These are phyloP conservation scores for Turritis glabra DNA, from an alignment of 345 rosid species.

Conservation along the genomic window DNA sequence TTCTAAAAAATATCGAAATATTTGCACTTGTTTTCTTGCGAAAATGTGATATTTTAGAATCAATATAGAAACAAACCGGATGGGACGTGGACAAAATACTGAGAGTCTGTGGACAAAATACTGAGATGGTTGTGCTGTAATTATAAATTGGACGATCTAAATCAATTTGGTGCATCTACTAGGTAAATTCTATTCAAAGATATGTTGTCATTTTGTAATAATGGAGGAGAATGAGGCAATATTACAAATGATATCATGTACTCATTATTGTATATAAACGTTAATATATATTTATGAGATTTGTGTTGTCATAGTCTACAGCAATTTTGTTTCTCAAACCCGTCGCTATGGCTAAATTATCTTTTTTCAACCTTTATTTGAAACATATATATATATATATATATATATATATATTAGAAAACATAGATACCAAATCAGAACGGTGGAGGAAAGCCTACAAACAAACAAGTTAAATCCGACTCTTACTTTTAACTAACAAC, in stretches of 20 bases:
- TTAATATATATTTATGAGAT: background rate
- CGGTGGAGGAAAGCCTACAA: background rate
- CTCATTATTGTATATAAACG: background rate
- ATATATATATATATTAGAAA: background rate
- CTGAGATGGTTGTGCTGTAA: constrained; percentile 15
- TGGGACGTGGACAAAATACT: constrained; percentile 28
- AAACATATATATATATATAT: too few species aligned
- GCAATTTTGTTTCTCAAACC: background rate
- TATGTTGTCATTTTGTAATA: constrained; percentile 33
- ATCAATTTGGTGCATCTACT: constrained; percentile 27
- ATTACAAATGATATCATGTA: constrained; percentile 10
- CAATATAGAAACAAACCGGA: background rate
- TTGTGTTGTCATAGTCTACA: background rate
- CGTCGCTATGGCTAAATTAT: background rate
- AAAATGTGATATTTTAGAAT: constrained; percentile 17
- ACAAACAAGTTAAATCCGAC: too few species aligned
- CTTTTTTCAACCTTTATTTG: background rate
- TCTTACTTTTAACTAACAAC: background rate
- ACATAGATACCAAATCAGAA: background rate
- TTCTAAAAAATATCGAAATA: constrained; percentile 12
- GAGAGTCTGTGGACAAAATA: constrained; percentile 29
- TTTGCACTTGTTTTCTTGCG: constrained; percentile 23
- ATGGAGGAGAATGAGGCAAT: constrained; percentile 20
- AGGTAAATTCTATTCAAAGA: constrained; percentile 1
- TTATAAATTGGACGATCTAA: constrained; percentile 28